Base-by-base conservation (phyloP, 768 basidiomycete species). In the Pisolithus albus region DNA sequence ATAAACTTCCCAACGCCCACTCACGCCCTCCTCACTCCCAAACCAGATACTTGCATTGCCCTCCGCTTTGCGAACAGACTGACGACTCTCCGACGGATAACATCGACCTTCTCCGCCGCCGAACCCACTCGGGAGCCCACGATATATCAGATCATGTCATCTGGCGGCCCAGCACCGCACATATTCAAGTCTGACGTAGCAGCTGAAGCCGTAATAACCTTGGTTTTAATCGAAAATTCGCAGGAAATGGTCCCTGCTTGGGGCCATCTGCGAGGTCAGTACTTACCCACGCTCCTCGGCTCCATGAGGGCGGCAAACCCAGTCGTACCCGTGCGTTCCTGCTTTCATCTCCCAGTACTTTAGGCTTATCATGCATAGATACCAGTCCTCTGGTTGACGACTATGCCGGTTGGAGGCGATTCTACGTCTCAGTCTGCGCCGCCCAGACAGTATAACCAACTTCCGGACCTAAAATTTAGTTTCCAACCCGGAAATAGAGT, bases 221-320 rank as follows among this genome's bases (percentile, higher is more conserved):
- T 80, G 47, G 58, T 81, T 53, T 68, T 83, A 52, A 71, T 82
- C 55, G 81, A 83, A 66, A 81, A 82, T 58, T 81, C 81, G 0
- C 66, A 68, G 32, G 61, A 64, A 1, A 76, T 80, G 69, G 61
- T 64, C 23, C 18, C 54, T 6, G 64, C 72, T 21, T 82, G 81
- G 81, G 58, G 70, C 56, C 70, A 77, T 63, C 73, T 82, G 32
- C 67, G 72, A 54, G 72, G 75, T 59, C 72, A 69, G 21, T 75
- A 75, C 60, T 68, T 81, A 19, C 66, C 61, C 18, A 68, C 61
- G 8, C 64, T 82, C 39, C 67, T 77, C 47, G 68, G 72, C 39
- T 69, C 67, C 24, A 61, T 81, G 46, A 63, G 72, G 53, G 54
- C 59, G 18, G 64, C 70, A 5, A 73, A 75, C 55, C 66, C 72